These are phyloP conservation scores for Lentinula detonsa DNA, from an alignment of 768 basidiomycete species.

Conservation along the genomic window DNA sequence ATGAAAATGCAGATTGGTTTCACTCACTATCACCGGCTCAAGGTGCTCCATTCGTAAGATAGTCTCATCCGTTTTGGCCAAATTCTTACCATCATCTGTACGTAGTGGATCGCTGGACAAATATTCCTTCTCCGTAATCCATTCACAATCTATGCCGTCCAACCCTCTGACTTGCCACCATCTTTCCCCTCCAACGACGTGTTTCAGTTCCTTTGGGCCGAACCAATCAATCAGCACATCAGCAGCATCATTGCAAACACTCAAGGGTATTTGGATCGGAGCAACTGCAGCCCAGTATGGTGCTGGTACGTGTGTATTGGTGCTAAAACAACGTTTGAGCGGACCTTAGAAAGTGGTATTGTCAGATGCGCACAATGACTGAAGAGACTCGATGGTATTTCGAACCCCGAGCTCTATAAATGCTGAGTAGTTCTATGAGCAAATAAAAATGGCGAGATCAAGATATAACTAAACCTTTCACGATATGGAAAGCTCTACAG, in stretches of 20 bases:
- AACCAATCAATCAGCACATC: constrained; percentile 65
- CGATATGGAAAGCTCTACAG: constrained; percentile 59
- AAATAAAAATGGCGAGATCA: not conserved
- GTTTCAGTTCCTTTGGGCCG: constrained; percentile 61
- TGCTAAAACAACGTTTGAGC: constrained; percentile 24
- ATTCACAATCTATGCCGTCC: constrained; percentile 61
- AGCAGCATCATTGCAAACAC: constrained; percentile 55
- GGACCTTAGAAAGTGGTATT: not conserved
- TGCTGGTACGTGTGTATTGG: constrained; percentile 65
- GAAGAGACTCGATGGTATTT: constrained; percentile 69
- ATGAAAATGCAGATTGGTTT: not conserved
- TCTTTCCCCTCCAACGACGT: constrained; percentile 66
- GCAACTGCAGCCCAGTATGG: constrained; percentile 61
- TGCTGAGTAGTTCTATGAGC: constrained; percentile 21
- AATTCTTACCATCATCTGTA: constrained; percentile 21
- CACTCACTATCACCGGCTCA: constrained; percentile 46
- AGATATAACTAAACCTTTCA: constrained; percentile 33
- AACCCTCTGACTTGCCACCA: constrained; percentile 81
- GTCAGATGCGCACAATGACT: constrained; percentile 43
- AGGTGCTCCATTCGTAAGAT: constrained; percentile 48
- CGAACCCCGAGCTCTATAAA: constrained; percentile 61
- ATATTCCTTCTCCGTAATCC: constrained; percentile 50
- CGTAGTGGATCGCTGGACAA: constrained; percentile 19
- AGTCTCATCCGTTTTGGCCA: constrained; percentile 29
- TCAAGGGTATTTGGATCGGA: constrained; percentile 51